Evolutionary conservation across 805 yeast genomes (phyloP), one percentile per base, ranked within the genome.

Genomic region (Lipomyces mesembrius): DNA sequence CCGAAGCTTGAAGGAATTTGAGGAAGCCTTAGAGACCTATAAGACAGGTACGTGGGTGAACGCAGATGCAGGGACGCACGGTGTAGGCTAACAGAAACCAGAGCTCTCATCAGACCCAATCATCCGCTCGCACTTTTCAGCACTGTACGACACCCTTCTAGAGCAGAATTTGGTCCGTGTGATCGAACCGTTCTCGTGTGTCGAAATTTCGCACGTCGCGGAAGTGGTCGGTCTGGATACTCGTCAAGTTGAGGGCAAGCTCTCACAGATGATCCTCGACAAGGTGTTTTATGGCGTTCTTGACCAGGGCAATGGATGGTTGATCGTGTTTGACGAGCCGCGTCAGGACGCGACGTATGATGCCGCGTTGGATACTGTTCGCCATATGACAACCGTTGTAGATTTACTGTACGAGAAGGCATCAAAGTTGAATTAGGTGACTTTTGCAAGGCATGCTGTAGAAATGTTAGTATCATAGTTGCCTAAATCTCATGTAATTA

Each of bases 261-360:
- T 95, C 71, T 88, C 96, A 59, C 98, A 94, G 79, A 94, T 95
- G 98, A 94, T 95, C 73, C 84, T 95, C 74, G 99, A 95, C 79
- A 89, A 91, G 75, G 90, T 92, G n/a, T 92, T 95, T 74, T 90
- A 88, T 76, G 99, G 99, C 59, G 98, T 95, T 49, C 83, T 95
- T 73, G 99, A 95, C 78, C 99, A 95, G 81, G 98, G 98, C 58
- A 93, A 93, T 77, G 99, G 99, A 8, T 95, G 98, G 97, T 84
- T 95, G 74, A 88, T 92, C 72, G 86, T 95, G 66, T 95, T 91
- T 75, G 96, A 92, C 66, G 90, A 92, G 76, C 97, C 97, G 54
- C 87, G 86, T 75, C 87, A 87, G 69, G 98, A 95, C 78, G 90
- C 90, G 52, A 88, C 96, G 60, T 95, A 94, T 76, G 95, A 89